A percentile compares a stretch with the other conserved stretches of the same genome.
phyloP scores from a whole-genome alignment of 2,329 filamentous ascomycete species.

The Chalaropsis ovoidea region DNA sequence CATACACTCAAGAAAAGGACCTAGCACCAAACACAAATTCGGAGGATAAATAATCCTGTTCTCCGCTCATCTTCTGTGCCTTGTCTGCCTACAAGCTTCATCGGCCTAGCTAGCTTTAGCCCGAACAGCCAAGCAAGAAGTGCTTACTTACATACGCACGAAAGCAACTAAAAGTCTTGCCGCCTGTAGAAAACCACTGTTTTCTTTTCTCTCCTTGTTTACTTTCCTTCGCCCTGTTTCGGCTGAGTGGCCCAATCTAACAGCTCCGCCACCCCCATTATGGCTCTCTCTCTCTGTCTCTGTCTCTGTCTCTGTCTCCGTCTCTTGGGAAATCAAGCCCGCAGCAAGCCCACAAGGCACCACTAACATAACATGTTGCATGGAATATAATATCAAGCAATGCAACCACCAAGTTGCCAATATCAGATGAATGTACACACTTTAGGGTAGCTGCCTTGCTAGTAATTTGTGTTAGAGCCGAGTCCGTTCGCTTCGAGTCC shows the following conservation, averaged over 20 bases:
- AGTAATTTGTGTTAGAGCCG: not conserved
- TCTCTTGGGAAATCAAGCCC: not conserved
- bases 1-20: too few relatives aligned
- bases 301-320: too few relatives aligned
- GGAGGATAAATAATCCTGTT: not conserved
- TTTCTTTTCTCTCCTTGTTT: not conserved
- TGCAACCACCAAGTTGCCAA: not conserved
- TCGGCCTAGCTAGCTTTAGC: not conserved
- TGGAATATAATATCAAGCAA: too few relatives aligned
- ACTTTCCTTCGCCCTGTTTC: not conserved
- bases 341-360: not conserved
- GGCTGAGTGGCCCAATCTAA: not conserved
- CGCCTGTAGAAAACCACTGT: not conserved
- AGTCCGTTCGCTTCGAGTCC: not conserved
- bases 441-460: not conserved
- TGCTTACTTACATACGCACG: not conserved
- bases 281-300: too few relatives aligned
- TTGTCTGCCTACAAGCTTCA: not conserved
- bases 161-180: not conserved
- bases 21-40: not conserved
- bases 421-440: not conserved
- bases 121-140: not conserved
- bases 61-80: not conserved
- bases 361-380: too few relatives aligned
- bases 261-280: constrained; percentile 4